Conservation (phyloP, 148 eudicot species). For the Hydrangea macrophylla region DNA sequence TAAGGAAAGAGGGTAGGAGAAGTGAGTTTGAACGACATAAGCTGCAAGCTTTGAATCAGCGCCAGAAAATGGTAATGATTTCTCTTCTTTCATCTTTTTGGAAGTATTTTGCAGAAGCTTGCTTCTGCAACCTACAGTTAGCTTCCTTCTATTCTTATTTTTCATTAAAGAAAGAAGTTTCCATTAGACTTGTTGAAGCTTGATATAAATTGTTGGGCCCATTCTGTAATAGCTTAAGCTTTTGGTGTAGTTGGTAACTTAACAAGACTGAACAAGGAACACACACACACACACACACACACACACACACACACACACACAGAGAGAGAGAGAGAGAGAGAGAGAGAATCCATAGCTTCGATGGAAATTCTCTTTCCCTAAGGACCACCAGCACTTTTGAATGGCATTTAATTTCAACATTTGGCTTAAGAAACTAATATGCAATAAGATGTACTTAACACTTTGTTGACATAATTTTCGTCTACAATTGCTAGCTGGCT, state of each 20-base stretch:
- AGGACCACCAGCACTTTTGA: background rate
- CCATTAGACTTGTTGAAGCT: background rate
- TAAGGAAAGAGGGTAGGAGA: slow-evolving; percentile 91
- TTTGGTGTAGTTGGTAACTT: too few relatives aligned
- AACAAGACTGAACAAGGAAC: too few relatives aligned
- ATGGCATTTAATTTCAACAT: background rate
- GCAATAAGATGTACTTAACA: background rate
- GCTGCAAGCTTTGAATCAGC: slow-evolving; percentile 94
- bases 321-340: background rate
- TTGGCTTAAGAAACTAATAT: background rate
- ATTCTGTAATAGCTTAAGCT: too few relatives aligned
- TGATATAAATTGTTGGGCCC: too few relatives aligned
- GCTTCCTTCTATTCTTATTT: background rate
- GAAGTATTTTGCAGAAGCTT: background rate
- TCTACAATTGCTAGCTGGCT: too few relatives aligned
- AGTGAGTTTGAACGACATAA: slow-evolving; percentile 97
- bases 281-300: too few relatives aligned
- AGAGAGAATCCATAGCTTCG: background rate
- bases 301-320: too few relatives aligned
- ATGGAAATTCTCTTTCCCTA: background rate
- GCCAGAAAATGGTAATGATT: slow-evolving; percentile 82
- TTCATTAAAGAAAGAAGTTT: background rate
- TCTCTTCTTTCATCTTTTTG: slow-evolving; percentile 1
- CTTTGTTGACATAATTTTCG: too few relatives aligned
- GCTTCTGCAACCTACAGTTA: background rate